Evolutionary conservation across 768 basidiomycete species (phyloP).

Genomic region (Tricholoma terreum): DNA sequence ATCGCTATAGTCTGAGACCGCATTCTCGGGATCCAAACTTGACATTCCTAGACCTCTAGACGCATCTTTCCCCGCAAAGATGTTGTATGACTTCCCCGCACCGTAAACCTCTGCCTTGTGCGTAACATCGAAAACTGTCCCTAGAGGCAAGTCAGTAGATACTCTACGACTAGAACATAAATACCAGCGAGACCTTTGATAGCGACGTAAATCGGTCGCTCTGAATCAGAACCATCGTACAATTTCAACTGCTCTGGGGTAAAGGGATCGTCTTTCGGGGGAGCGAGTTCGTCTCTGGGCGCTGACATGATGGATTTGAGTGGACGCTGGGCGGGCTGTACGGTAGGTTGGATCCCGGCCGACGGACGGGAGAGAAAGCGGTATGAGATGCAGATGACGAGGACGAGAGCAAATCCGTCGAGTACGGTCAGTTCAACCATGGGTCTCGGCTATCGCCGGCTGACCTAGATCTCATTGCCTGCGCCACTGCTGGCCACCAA

Average conservation of each 20-base stretch:
- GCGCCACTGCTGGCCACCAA: too few relatives aligned
- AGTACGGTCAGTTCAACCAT: too few relatives aligned
- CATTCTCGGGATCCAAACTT: conserved; percentile 81
- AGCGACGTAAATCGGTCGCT: conserved; percentile 82
- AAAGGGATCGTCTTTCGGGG: conserved; percentile 81
- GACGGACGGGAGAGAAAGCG: too few relatives aligned
- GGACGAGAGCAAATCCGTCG: too few relatives aligned
- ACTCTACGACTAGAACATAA: not conserved
- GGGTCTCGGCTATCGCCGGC: too few relatives aligned
- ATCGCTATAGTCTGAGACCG: conserved; percentile 79
- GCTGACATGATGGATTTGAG: conserved; percentile 72
- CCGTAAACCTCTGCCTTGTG: conserved; percentile 89
- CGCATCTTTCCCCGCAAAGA: conserved; percentile 95
- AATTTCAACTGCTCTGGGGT: conserved; percentile 62
- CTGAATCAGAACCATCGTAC: conserved; percentile 64
- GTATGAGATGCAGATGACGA: too few relatives aligned
- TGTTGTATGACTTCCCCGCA: conserved; percentile 67
- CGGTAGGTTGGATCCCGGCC: too few relatives aligned
- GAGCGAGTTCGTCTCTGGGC: conserved; percentile 52
- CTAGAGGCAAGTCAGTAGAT: conserved; percentile 33
- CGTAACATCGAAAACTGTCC: conserved; percentile 88
- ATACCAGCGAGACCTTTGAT: conserved; percentile 70
- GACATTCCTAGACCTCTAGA: conserved; percentile 88
- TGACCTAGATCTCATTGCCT: too few relatives aligned
- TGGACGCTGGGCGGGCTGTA: too few relatives aligned